Evolutionary conservation across 2,329 filamentous ascomycete genomes (phyloP).

Genomic region (Colletotrichum lini): DNA sequence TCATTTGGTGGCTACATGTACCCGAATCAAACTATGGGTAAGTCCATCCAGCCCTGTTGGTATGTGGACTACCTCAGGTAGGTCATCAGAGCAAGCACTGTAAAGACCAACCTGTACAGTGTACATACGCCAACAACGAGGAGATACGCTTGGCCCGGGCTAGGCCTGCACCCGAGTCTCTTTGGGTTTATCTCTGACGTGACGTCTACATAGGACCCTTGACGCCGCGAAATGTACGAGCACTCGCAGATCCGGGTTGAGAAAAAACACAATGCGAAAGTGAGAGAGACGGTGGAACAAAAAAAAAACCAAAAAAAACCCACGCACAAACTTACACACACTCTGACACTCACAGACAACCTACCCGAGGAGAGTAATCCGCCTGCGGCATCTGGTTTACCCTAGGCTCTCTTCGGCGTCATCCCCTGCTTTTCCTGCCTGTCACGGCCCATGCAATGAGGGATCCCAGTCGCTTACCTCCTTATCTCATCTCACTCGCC

Average conservation of each 20-base stretch:
- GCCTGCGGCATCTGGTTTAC: slow-evolving; percentile 5
- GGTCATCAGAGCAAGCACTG: background rate
- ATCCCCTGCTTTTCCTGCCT: background rate
- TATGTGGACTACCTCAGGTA: background rate
- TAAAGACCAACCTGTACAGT: too few relatives aligned
- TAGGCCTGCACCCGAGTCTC: background rate
- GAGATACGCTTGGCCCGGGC: background rate
- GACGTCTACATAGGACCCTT: background rate
- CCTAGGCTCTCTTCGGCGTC: background rate
- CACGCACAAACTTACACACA: too few relatives aligned
- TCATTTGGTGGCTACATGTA: slow-evolving; percentile 37
- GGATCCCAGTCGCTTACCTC: slow-evolving; percentile 2
- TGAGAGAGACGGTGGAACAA: background rate
- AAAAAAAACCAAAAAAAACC: background rate
- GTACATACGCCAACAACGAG: background rate
- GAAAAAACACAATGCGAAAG: background rate
- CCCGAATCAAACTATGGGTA: background rate
- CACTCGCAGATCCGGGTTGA: background rate
- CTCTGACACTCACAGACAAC: too few relatives aligned
- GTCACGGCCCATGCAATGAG: background rate
- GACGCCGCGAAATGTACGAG: too few relatives aligned
- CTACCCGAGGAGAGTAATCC: background rate
- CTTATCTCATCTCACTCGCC: slow-evolving; percentile 20
- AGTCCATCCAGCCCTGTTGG: background rate
- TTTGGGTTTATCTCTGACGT: slow-evolving; percentile 24